Conservation (phyloP, 2,329 filamentous ascomycete genomes). For the Phialophora macrospora region DNA sequence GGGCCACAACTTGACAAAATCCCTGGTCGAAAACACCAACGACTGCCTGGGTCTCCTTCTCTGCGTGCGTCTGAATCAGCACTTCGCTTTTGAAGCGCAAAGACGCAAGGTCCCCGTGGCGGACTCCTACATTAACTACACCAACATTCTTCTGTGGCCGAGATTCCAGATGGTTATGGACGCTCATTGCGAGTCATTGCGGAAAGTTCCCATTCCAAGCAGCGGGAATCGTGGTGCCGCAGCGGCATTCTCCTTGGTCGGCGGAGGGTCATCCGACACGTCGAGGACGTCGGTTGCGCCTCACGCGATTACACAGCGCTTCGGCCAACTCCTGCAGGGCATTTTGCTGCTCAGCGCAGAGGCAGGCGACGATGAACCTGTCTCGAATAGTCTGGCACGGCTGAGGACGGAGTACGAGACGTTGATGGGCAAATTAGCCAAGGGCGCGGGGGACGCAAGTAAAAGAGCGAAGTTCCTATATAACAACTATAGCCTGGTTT, state of each 20-base stretch:
- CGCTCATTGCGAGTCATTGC: constrained; percentile 85
- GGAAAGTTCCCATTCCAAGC: constrained; percentile 54
- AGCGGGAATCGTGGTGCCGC: constrained; percentile 54
- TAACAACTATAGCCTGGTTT: constrained; percentile 94
- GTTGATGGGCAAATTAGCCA: constrained; percentile 78
- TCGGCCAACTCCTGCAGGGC: constrained; percentile 87
- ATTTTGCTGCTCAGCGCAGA: constrained; percentile 84
- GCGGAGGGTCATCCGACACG: constrained; percentile 56
- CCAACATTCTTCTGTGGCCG: constrained; percentile 95
- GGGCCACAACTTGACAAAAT: constrained; percentile 75
- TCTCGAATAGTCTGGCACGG: constrained; percentile 77
- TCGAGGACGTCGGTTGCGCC: constrained; percentile 76
- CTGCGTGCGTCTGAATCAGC: constrained; percentile 92
- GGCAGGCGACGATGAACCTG: constrained; percentile 90
- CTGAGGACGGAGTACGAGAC: constrained; percentile 81
- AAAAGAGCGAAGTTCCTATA: constrained; percentile 87
- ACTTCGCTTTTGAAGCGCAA: constrained; percentile 91
- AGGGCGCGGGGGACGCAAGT: constrained; percentile 73
- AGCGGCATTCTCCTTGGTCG: constrained; percentile 58
- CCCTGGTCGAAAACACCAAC: constrained; percentile 74
- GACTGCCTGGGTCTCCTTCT: constrained; percentile 86
- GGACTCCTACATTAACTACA: constrained; percentile 91
- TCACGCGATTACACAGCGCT: constrained; percentile 91
- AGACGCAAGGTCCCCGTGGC: constrained; percentile 85
- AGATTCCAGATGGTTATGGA: constrained; percentile 94